Conservation (phyloP, 495 filamentous ascomycete genomes). For the Stereocaulon alpinum region DNA sequence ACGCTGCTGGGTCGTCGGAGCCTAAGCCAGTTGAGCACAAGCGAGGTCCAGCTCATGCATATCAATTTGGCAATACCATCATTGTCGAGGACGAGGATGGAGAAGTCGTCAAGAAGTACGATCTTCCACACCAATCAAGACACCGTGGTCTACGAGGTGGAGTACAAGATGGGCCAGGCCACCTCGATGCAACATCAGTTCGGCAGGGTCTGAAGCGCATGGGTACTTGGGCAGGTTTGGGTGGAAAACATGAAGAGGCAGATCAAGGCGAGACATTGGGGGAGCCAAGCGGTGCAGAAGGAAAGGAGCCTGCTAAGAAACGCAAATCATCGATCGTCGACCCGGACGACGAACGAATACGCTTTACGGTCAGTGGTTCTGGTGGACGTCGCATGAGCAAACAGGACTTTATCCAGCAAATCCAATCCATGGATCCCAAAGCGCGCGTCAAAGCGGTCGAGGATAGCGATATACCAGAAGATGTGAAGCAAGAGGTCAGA, state of each 20-base stretch:
- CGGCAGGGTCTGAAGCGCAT: constrained; percentile 45
- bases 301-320: constrained; percentile 21
- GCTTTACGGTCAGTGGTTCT: constrained; percentile 67
- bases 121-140: constrained; percentile 49
- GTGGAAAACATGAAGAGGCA: constrained; percentile 33
- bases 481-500: constrained; percentile 46
- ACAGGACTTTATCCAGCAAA: constrained; percentile 78
- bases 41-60: constrained; percentile 69
- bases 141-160: constrained; percentile 27
- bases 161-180: constrained; percentile 35
- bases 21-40: constrained; percentile 24
- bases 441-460: constrained; percentile 61
- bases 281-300: constrained; percentile 19
- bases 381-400: constrained; percentile 77
- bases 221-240: constrained; percentile 53
- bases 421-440: constrained; percentile 70
- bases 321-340: constrained; percentile 37
- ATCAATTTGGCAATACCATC: constrained; percentile 92
- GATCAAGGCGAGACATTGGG: not conserved
- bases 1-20: constrained; percentile 15
- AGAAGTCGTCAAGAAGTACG: constrained; percentile 95
- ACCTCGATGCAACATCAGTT: constrained; percentile 32
- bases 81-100: constrained; percentile 98
- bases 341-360: constrained; percentile 66
- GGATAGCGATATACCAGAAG: constrained; percentile 50